phyloP scores from a whole-genome alignment of 208 protist species.

The Crithidia sp. region DNA sequence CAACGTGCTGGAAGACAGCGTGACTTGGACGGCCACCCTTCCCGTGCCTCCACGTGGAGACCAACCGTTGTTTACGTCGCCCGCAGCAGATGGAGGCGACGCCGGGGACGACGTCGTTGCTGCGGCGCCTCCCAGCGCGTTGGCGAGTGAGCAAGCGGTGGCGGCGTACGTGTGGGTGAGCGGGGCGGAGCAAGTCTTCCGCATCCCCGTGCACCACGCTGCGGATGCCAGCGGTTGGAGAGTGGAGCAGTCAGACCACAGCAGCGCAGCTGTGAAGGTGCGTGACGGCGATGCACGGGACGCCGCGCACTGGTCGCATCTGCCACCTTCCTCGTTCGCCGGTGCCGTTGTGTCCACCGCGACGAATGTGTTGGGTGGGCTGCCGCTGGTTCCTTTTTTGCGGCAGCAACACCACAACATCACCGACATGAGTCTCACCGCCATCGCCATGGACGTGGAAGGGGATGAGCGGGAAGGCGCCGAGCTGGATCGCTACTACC shows the following conservation, averaged over 20 bases:
- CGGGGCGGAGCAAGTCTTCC: slow-evolving; percentile 20
- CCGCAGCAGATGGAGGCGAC: too few relatives aligned
- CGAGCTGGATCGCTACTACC: slow-evolving; percentile 36
- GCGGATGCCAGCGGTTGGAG: too few relatives aligned
- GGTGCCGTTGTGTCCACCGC: slow-evolving; percentile 4
- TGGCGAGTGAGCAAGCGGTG: slow-evolving; percentile 10
- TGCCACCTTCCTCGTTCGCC: slow-evolving; percentile 10
- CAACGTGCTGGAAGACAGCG: slow-evolving; percentile 16
- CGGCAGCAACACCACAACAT: not conserved
- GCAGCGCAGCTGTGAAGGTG: not conserved
- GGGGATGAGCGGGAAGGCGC: slow-evolving; percentile 42
- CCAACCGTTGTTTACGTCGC: not conserved
- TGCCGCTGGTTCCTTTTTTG: slow-evolving; percentile 16
- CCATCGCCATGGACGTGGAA: slow-evolving; percentile 33
- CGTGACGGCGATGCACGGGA: not conserved
- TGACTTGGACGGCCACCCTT: slow-evolving; percentile 22
- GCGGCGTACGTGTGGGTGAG: slow-evolving; percentile 32
- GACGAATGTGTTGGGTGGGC: not conserved
- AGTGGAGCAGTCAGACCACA: not conserved
- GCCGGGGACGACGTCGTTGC: not conserved
- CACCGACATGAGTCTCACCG: not conserved
- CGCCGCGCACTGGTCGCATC: not conserved
- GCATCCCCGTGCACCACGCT: slow-evolving; percentile 22
- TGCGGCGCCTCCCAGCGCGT: not conserved
- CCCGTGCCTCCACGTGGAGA: not conserved